Base-by-base conservation (phyloP, 495 filamentous ascomycete species). In the Neurospora sp. region DNA sequence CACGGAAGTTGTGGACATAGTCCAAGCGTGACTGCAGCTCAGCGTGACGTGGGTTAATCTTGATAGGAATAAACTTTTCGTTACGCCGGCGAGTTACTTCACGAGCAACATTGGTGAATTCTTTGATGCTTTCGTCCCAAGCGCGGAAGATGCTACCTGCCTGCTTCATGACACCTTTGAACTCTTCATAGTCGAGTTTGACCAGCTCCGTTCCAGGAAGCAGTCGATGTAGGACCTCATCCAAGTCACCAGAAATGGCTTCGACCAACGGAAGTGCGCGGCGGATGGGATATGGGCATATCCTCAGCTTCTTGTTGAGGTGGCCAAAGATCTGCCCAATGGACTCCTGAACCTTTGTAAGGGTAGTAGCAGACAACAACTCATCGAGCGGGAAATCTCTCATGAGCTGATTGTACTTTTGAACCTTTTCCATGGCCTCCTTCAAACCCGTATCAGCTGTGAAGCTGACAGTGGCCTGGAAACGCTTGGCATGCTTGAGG, bases 351-450 rank as follows among this genome's bases (percentile, higher is more conserved):
- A 97, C 90, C 80, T 96, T 98, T 76, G 89, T 87, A 59, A 98
- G 81, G 3, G 94, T 94, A 6, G 94, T 96, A 5, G 96, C 94
- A 44, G 96, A 96, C 3, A 97, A 86, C 27, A 99, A 84, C 79
- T 99, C 96, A 79, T 98, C 94, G 54, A 97, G 87, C 2, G 96
- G 96, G 75, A 99, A 99, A 78, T 98, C 96, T 62, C 96, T 90
- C 94, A 99, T 97, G 18, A 98, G 86, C 81, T 96, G 93, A 81
- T 99, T 99, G 83, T 98, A 98, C 79, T 97, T 97, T 84, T 97
- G 94, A 44, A 98, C 96, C 83, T 91, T 89, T 74, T 99, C 95
- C 76, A 91, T 94, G 62, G 94, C 93, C 79, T 98, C 96, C 81
- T 94, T 96, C 80, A 99, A 83, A 3, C 96, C 95, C 66, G 95